phyloP scores from a whole-genome alignment of 2,329 filamentous ascomycete genomes.

The Microcera coccophila region DNA sequence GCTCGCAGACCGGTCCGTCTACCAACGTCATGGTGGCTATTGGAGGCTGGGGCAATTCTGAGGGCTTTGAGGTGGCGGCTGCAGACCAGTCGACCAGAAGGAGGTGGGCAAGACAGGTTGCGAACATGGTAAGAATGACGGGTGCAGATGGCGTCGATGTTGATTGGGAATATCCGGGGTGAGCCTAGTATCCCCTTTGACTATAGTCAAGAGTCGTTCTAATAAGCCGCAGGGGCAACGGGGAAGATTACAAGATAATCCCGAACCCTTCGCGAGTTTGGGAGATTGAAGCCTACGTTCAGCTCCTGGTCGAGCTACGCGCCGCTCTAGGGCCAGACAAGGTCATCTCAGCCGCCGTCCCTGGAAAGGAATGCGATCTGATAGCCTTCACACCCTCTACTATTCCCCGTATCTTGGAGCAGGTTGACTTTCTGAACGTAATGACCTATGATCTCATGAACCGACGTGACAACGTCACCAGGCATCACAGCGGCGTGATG shows the following conservation, averaged over 20 bases:
- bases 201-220: background rate
- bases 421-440: constrained; percentile 64
- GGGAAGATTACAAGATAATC: constrained; percentile 62
- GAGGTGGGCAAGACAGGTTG: constrained; percentile 61
- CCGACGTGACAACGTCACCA: constrained; percentile 60
- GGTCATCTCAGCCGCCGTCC: constrained; percentile 64
- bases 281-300: constrained; percentile 62
- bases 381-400: constrained; percentile 60
- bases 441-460: constrained; percentile 71
- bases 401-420: constrained; percentile 53
- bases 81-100: constrained; percentile 48
- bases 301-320: constrained; percentile 57
- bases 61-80: constrained; percentile 58
- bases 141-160: constrained; percentile 63
- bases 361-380: constrained; percentile 61
- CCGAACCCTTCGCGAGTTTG: constrained; percentile 57
- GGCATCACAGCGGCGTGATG: constrained; percentile 61
- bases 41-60: constrained; percentile 69
- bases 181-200: constrained; percentile 6
- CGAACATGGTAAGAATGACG: constrained; percentile 56
- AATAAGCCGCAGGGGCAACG: constrained; percentile 53
- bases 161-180: constrained; percentile 63
- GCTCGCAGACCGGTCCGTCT: constrained; percentile 44
- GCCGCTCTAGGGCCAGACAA: constrained; percentile 52
- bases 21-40: constrained; percentile 68